Conservation (phyloP, 345 rosid species). For the Hevea brasiliensis region DNA sequence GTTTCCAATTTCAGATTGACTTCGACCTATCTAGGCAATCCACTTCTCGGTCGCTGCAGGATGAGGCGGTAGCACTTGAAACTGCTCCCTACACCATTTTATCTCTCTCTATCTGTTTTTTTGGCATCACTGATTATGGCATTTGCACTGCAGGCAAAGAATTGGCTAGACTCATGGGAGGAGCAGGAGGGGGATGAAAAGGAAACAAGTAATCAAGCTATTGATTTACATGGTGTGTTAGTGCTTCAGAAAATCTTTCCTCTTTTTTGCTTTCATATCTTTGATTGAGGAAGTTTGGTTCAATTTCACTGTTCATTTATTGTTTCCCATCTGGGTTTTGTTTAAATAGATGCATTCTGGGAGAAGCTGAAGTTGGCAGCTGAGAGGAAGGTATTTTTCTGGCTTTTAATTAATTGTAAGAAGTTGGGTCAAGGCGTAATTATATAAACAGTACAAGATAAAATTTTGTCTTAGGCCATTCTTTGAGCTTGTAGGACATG, state of each 20-base stretch:
- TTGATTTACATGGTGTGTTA: slow-evolving; percentile 44
- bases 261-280: neutral
- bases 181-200: slow-evolving; percentile 26
- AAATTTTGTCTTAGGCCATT: slow-evolving; percentile 6
- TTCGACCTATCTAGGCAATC: slow-evolving; percentile 54
- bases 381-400: slow-evolving; percentile 54
- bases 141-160: slow-evolving; percentile 35
- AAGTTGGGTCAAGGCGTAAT: neutral
- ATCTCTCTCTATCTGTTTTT: no score
- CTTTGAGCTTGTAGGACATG: no score
- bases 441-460: no score
- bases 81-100: neutral
- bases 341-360: slow-evolving; percentile 72
- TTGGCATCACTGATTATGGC: slow-evolving; percentile 9
- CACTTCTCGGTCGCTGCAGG: slow-evolving; percentile 42
- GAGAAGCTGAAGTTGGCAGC: slow-evolving; percentile 64
- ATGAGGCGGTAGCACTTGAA: slow-evolving; percentile 32
- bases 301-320: neutral
- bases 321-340: neutral
- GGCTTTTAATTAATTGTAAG: neutral
- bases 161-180: slow-evolving; percentile 56
- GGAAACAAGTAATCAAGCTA: slow-evolving; percentile 31
- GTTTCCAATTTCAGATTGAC: slow-evolving; percentile 46
- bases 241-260: neutral
- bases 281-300: neutral